These are phyloP conservation scores for Citrus unshiu DNA, from an alignment of 345 rosid species.

Conservation along the genomic window DNA sequence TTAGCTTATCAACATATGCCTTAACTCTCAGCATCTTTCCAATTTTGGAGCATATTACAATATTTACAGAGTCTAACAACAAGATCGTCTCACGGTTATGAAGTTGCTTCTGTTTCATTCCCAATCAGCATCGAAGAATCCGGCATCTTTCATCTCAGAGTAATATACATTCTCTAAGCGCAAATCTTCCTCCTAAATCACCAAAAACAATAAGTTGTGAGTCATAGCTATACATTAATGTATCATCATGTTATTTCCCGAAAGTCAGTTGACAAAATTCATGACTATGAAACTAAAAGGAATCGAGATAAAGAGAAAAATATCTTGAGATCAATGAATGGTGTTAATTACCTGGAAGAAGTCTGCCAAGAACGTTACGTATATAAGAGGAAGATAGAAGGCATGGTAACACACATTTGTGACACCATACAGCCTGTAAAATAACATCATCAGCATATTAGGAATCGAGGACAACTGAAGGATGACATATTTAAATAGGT, in stretches of 20 bases:
- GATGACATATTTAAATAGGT: background rate
- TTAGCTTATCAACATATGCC: no score
- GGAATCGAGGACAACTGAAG: background rate
- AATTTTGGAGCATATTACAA: background rate
- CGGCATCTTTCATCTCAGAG: constrained; percentile 98
- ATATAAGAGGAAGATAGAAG: constrained; percentile 80
- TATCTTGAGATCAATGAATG: background rate
- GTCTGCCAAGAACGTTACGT: constrained; percentile 76
- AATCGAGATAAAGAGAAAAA: background rate
- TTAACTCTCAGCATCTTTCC: background rate
- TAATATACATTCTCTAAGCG: constrained; percentile 77
- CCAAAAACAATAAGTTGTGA: background rate
- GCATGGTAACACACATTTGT: constrained; percentile 73
- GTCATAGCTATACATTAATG: background rate
- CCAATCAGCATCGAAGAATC: constrained; percentile 88
- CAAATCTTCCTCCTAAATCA: constrained; percentile 73
- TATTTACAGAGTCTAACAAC: constrained; percentile 21
- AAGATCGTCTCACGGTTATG: background rate
- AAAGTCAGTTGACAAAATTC: background rate
- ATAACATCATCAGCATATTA: background rate
- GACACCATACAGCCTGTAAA: constrained; percentile 69
- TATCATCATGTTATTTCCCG: background rate
- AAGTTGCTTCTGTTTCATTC: constrained; percentile 32
- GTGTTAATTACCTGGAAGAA: constrained; percentile 67
- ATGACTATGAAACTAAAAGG: background rate